Evolutionary conservation across 495 filamentous ascomycete species (phyloP), one percentile per base, ranked within the genome.

Genomic region (Penicillium coffeae): DNA sequence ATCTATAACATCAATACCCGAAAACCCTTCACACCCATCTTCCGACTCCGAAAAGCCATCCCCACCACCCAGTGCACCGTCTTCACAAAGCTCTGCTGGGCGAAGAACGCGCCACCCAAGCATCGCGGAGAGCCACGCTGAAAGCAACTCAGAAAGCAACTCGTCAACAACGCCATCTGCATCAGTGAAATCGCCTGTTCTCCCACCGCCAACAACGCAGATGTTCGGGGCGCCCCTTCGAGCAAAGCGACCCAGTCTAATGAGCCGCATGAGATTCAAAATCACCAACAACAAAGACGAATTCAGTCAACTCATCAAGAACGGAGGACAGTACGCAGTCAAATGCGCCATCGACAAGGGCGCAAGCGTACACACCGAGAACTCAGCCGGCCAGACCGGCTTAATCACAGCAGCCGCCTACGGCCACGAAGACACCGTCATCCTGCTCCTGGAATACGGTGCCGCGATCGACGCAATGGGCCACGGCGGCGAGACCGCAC

Each of bases 351-450:
- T 77, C 8, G 48, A 63, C 8, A 65, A 62, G 39, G 68, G 64
- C 3, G 70, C 73, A 7, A 59, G 74, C 33, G 48, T 66, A 38
- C 65, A 75, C 39, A 52, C 58, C 2, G 50, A 55, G 37, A 66
- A 70, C 45, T 35, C 34, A 3, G 25, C 44, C 2, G 64, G 65
- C 21, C 60, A 66, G 30, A 72, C 70, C 3, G 60, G 57, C 6
- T 51, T 76, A 3, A 71, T 75, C 44, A 50, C 64, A 9, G 69
- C 60, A 20, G 54, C 53, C n/a, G 37, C 45, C 15, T 42, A 44
- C 9, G 52, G 57, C 13, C 55, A 62, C 21, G 34, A 50, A 4
- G 34, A 52, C 13, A 47, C 71, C 20, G 35, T 54, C 16, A 42
- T 43, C 21, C 22, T 60, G 3, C 50, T 73, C n/a, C 40, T 73